Evolutionary conservation across 2,329 filamentous ascomycete species (phyloP), one percentile per base, ranked within the genome.

Genomic region (Pestalotiopsis sp.): DNA sequence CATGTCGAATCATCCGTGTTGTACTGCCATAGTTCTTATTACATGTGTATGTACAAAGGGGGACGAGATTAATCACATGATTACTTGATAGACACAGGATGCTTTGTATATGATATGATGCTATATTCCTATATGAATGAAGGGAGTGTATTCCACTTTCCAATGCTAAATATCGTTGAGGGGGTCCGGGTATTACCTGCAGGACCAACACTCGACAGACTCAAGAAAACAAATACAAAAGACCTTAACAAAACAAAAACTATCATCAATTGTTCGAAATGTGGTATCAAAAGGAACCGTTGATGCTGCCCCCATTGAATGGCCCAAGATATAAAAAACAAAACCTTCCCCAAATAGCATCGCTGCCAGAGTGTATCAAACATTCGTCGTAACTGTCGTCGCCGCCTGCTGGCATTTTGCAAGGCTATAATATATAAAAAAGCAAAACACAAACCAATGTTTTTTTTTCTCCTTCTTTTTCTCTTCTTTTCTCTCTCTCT

Each of bases 391-490:
- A 6, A 52, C 45, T 52, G 45, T 52, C 45, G 45, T 52, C 17
- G 45, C 45, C 45, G 17, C 20, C 45, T n/a, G 17, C 45, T 52
- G 45, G 45, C 45, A 52, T 17, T 31, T 31, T 52, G 45, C 17
- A 52, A n/a, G 20, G 45, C 23, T 59, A 59, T 59, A 59, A 59
- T 59, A 59, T 59, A 59, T 27, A n/a, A 52, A 17, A 52, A 17
- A 52, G 5, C 2, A n/a, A 69, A 31, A 69, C 23, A 70, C 56
- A 69, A 61, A 73, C 71, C 64, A 59, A 70, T 65, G 1, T n/a
- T 45, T 45, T 52, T 6, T 52, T 9, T 2, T 52, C 45, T 9
- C 45, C 17, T 52, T 52, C 20, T n/a, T 52, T 52, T 52, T 52
- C 20, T 52, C 6, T 31, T 7, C 27, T 31, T 31, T 7, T 31